phyloP scores from a whole-genome alignment of 129 eudicot species.

The Arctium lappa region DNA sequence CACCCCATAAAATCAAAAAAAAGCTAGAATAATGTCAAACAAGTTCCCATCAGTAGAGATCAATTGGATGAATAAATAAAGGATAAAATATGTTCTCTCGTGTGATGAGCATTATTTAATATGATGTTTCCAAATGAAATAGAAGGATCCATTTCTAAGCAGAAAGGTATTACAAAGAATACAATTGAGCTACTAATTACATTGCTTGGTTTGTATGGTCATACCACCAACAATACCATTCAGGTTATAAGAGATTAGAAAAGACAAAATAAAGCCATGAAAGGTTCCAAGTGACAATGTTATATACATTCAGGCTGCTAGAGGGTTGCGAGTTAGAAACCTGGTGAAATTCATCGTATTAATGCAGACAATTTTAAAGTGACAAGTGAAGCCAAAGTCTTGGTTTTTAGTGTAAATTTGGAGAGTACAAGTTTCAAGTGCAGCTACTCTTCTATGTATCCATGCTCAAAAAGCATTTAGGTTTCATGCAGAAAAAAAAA shows the following conservation, averaged over 20 bases:
- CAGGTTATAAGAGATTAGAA: not conserved
- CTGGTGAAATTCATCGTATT: not conserved
- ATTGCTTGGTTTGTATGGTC: not conserved
- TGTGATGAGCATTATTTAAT: not conserved
- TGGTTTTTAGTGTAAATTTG: conserved; percentile 1
- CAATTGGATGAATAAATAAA: too few relatives aligned
- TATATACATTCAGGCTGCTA: not conserved
- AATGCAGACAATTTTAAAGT: not conserved
- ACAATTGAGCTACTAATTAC: not conserved
- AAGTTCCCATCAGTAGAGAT: not conserved
- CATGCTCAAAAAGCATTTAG: not conserved
- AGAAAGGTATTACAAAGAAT: not conserved
- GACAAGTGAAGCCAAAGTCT: not conserved
- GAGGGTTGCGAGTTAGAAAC: not conserved
- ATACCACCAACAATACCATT: conserved; percentile 6
- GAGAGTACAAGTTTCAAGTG: not conserved
- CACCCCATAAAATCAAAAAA: not conserved
- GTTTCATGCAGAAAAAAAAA: not conserved
- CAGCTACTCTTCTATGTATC: not conserved
- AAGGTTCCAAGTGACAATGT: not conserved
- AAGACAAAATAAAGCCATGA: not conserved
- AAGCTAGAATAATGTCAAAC: not conserved
- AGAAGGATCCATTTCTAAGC: not conserved
- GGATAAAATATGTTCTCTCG: not conserved
- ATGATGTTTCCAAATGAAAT: not conserved